phyloP scores from a whole-genome alignment of 805 yeast species.

The Teunomyces barrocoloradensis region DNA sequence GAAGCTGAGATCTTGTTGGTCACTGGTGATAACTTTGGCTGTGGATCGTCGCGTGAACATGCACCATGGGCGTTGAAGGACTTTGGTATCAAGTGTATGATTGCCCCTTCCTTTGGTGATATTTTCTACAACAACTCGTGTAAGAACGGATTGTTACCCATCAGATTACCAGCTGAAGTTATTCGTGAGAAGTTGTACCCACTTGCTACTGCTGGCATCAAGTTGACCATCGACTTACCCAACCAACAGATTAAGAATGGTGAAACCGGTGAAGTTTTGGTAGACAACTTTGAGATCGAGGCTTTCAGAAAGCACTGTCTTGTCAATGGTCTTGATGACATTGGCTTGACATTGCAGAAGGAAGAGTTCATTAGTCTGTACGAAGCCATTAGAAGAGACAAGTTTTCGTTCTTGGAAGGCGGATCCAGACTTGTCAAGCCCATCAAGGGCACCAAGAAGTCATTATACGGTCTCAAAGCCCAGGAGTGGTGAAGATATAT shows the following conservation, averaged over 20 bases:
- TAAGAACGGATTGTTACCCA: slow-evolving; percentile 93
- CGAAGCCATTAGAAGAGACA: slow-evolving; percentile 73
- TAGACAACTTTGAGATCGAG: slow-evolving; percentile 84
- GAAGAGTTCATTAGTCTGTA: slow-evolving; percentile 71
- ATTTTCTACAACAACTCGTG: slow-evolving; percentile 96
- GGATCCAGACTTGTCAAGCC: slow-evolving; percentile 72
- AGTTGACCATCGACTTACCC: slow-evolving; percentile 79
- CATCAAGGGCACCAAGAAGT: slow-evolving; percentile 63
- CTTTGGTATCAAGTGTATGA: slow-evolving; percentile 92
- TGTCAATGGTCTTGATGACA: slow-evolving; percentile 93
- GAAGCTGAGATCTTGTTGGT: slow-evolving; percentile 81
- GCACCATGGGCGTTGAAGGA: slow-evolving; percentile 99
- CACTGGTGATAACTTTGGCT: slow-evolving; percentile 96
- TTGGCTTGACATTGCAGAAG: slow-evolving; percentile 90
- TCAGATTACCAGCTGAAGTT: slow-evolving; percentile 78
- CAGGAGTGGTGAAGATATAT: slow-evolving; percentile 62
- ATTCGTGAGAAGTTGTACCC: slow-evolving; percentile 75
- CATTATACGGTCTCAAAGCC: slow-evolving; percentile 61
- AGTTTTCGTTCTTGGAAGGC: slow-evolving; percentile 90
- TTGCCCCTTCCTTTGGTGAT: slow-evolving; percentile 98
- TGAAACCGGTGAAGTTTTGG: slow-evolving; percentile 57
- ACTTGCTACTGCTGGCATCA: slow-evolving; percentile 68
- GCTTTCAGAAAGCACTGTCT: slow-evolving; percentile 92
- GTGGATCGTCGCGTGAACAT: slow-evolving; percentile 99
- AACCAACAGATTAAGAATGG: slow-evolving; percentile 77